Evolutionary conservation across 768 basidiomycete genomes (phyloP).

Genomic region (Pluteus cervinus): DNA sequence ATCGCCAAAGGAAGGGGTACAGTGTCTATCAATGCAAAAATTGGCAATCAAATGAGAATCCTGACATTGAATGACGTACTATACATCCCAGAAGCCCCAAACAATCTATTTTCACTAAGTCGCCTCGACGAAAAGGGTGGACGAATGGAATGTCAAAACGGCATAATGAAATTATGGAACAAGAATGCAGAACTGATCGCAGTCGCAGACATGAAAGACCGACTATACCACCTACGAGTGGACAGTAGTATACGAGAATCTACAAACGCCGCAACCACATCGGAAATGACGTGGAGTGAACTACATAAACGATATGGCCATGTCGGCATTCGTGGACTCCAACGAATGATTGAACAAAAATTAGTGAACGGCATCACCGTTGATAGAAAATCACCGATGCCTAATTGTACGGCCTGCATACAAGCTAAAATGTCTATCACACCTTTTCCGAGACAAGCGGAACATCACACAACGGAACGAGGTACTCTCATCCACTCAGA

Average conservation of each 20-base stretch:
- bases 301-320: conserved; percentile 3
- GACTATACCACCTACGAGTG: conserved; percentile 6
- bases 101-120: conserved; percentile 4
- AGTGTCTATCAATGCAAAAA: conserved; percentile 1
- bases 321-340: not conserved
- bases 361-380: conserved; percentile 1
- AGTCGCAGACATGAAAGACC: conserved; percentile 2
- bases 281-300: not conserved
- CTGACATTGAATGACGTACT: conserved; percentile 1
- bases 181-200: conserved; percentile 1
- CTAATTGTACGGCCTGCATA: conserved; percentile 1
- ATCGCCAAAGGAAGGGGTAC: conserved; percentile 1
- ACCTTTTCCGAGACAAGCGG: not conserved
- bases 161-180: conserved; percentile 1
- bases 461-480: not conserved
- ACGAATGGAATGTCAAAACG: not conserved
- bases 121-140: conserved; percentile 4
- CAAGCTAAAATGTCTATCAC: not conserved
- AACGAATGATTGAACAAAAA: not conserved
- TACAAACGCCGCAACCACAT: too few species aligned
- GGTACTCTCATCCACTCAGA: conserved; percentile 1
- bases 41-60: not conserved
- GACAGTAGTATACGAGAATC: too few species aligned
- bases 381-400: not conserved
- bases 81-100: conserved; percentile 1